A percentile compares a stretch with the other conserved stretches of the same genome.
Evolutionary conservation across 2,329 filamentous ascomycete species (phyloP).

Genomic region (Ophiostoma triangulosporum): DNA sequence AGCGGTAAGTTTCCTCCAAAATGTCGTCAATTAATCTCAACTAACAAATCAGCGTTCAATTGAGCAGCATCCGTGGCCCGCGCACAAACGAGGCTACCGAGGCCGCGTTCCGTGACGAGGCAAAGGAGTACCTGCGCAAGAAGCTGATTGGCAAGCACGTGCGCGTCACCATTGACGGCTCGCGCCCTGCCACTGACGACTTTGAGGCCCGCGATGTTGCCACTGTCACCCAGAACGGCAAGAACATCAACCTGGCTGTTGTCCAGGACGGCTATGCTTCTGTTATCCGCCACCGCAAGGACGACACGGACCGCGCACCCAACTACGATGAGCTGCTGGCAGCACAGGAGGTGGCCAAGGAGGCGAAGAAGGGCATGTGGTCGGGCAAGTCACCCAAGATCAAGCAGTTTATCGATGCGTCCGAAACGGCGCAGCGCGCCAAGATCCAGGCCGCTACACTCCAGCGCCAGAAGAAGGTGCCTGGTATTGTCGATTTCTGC

Average conservation of each 20-base stretch:
- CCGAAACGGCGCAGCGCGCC: slow-evolving; percentile 84
- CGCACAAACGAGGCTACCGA: slow-evolving; percentile 78
- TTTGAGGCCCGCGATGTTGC: slow-evolving; percentile 94
- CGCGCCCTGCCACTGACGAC: slow-evolving; percentile 75
- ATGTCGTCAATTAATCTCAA: neutral
- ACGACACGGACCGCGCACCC: slow-evolving; percentile 84
- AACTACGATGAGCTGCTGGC: slow-evolving; percentile 84
- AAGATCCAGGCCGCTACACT: slow-evolving; percentile 84
- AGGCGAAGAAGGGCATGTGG: slow-evolving; percentile 90
- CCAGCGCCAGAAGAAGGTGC: slow-evolving; percentile 81
- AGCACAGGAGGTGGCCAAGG: slow-evolving; percentile 70
- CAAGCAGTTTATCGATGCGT: slow-evolving; percentile 77
- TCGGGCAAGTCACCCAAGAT: slow-evolving; percentile 68
- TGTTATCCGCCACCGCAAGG: slow-evolving; percentile 87
- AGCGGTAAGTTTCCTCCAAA: slow-evolving; percentile 34
- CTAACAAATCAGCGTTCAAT: slow-evolving; percentile 40
- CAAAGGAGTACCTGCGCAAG: slow-evolving; percentile 92
- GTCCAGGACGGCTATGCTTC: slow-evolving; percentile 91
- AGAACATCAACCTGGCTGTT: slow-evolving; percentile 71
- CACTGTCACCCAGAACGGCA: slow-evolving; percentile 69
- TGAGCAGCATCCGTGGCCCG: slow-evolving; percentile 90
- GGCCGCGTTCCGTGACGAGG: slow-evolving; percentile 77
- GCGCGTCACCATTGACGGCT: slow-evolving; percentile 76
- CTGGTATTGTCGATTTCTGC: slow-evolving; percentile 90
- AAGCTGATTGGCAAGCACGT: slow-evolving; percentile 93